phyloP scores from a whole-genome alignment of 192 early-diverging fungal genomes.

The Coemansia sp. region DNA sequence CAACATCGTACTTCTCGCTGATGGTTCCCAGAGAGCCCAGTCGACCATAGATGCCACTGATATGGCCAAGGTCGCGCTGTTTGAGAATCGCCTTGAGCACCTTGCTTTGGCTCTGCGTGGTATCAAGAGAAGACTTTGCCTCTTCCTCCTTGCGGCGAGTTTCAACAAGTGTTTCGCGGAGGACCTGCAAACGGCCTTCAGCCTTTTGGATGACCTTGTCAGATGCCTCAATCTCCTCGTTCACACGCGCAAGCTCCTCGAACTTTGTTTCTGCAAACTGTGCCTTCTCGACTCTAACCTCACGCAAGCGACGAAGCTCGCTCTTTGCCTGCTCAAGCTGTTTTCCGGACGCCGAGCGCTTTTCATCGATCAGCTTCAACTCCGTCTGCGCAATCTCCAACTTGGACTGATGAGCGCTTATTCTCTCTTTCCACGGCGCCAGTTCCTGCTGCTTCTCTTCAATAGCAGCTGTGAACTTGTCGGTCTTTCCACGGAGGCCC shows the following conservation, averaged over 20 bases:
- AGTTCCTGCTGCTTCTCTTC: conserved; percentile 82
- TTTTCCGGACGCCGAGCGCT: conserved; percentile 53
- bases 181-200: conserved; percentile 41
- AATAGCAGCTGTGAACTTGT: conserved; percentile 74
- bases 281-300: conserved; percentile 47
- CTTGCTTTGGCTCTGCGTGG: conserved; percentile 65
- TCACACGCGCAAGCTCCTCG: conserved; percentile 49
- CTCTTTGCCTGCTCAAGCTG: conserved; percentile 64
- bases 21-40: conserved; percentile 96
- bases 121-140: conserved; percentile 60
- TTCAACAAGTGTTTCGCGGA: conserved; percentile 32
- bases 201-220: conserved; percentile 45
- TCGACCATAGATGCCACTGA: conserved; percentile 78
- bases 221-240: conserved; percentile 56
- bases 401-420: conserved; percentile 67
- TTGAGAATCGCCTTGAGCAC: conserved; percentile 68
- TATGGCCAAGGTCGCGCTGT: conserved; percentile 68
- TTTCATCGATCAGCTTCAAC: conserved; percentile 69
- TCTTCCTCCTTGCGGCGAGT: conserved; percentile 72
- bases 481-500: conserved; percentile 84
- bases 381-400: conserved; percentile 84
- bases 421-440: conserved; percentile 83
- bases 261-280: conserved; percentile 39
- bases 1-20: conserved; percentile 91
- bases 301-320: conserved; percentile 48